These are phyloP conservation scores for Calonectria hawksworthii DNA, from an alignment of 2,329 filamentous ascomycete species.

Conservation along the genomic window DNA sequence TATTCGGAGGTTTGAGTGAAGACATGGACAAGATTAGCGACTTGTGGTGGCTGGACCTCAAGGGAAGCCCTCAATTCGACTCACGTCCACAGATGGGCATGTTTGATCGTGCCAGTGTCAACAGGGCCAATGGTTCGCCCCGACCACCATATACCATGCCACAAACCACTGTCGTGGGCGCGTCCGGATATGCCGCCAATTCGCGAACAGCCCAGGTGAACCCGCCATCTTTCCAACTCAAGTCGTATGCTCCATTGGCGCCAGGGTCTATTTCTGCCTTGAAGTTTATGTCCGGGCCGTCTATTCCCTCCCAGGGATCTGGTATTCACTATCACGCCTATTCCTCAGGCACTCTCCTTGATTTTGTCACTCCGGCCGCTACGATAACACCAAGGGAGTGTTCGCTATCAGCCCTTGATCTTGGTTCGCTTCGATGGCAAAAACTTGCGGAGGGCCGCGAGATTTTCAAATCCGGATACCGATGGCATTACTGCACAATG, in stretches of 20 bases:
- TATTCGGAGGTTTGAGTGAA: constrained; percentile 93
- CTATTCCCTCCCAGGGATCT: constrained; percentile 88
- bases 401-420: constrained; percentile 88
- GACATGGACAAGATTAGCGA: constrained; percentile 98
- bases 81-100: constrained; percentile 71
- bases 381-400: constrained; percentile 90
- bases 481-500: constrained; percentile 98
- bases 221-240: constrained; percentile 75
- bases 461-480: constrained; percentile 90
- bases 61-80: constrained; percentile 89
- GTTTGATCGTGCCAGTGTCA: constrained; percentile 61
- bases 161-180: constrained; percentile 66
- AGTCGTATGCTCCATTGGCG: constrained; percentile 84
- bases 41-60: constrained; percentile 97
- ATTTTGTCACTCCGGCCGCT: constrained; percentile 93
- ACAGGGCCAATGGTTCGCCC: constrained; percentile 63
- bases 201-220: constrained; percentile 77
- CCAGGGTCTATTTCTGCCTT: constrained; percentile 91
- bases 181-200: constrained; percentile 77
- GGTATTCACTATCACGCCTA: constrained; percentile 97
- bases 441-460: constrained; percentile 95
- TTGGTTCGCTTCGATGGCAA: constrained; percentile 92
- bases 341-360: constrained; percentile 90
- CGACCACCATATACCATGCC: constrained; percentile 66
- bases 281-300: constrained; percentile 85